Evolutionary conservation across 2,329 filamentous ascomycete species (phyloP).

Genomic region (Colletotrichum zoysiae): DNA sequence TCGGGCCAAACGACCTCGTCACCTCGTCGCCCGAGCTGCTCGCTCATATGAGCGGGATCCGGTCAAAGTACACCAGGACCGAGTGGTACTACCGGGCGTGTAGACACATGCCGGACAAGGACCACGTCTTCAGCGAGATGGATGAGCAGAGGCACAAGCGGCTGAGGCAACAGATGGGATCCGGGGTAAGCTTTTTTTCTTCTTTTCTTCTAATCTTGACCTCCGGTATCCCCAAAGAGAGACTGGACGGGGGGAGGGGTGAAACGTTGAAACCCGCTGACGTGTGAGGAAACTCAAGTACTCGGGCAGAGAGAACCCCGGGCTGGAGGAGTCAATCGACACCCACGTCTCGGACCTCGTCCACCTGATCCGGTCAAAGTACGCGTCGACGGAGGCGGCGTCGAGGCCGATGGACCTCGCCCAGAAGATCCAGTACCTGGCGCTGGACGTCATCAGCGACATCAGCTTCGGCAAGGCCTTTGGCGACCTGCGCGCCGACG

Average conservation of each 20-base stretch:
- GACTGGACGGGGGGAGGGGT: background rate
- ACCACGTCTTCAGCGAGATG: slow-evolving; percentile 53
- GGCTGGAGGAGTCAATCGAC: slow-evolving; percentile 58
- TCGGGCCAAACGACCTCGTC: slow-evolving; percentile 57
- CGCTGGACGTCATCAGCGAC: slow-evolving; percentile 67
- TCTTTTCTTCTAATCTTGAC: background rate
- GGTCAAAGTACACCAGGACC: slow-evolving; percentile 52
- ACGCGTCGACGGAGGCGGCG: slow-evolving; percentile 51
- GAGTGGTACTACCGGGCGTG: slow-evolving; percentile 52
- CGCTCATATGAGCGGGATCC: slow-evolving; percentile 49
- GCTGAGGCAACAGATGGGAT: slow-evolving; percentile 57
- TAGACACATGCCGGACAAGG: slow-evolving; percentile 51
- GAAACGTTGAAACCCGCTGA: background rate
- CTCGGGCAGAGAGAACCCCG: slow-evolving; percentile 60
- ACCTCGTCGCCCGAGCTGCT: slow-evolving; percentile 55
- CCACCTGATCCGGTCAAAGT: slow-evolving; percentile 58
- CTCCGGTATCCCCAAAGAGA: background rate
- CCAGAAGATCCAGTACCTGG: slow-evolving; percentile 62
- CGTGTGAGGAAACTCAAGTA: slow-evolving; percentile 48
- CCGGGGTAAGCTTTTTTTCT: slow-evolving; percentile 45
- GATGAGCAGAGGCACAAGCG: slow-evolving; percentile 52
- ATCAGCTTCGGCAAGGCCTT: slow-evolving; percentile 64
- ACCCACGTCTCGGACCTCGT: slow-evolving; percentile 59
- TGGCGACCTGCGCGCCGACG: slow-evolving; percentile 59
- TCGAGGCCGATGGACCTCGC: slow-evolving; percentile 59